Evolutionary conservation across 108 stramenopile genomes (phyloP), one percentile per base, ranked within the genome.

Genomic region (Cyclostephanos tholiformis): DNA sequence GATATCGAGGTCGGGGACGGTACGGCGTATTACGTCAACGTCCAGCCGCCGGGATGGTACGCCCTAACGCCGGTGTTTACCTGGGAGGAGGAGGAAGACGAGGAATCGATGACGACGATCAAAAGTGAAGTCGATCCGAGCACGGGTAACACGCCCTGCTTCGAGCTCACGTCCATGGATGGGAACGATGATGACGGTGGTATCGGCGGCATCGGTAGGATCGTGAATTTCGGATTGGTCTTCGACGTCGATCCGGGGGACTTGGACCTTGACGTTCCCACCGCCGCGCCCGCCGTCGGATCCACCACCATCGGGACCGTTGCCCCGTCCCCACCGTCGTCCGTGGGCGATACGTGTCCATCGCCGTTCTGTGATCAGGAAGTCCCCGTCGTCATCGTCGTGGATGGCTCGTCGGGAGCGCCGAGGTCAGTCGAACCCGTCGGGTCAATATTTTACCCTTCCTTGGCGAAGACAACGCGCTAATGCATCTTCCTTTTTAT

Each of bases 71-170:
- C 44, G 14, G 16, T 14, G 16, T 16, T 2, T 41, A 9, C 11
- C 12, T 9, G 41, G 41, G 44, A 16, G 44, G 44, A 16, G 44
- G 44, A 1, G 44, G 44, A 14, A 16, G 44, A 14, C 2, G 44
- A 14, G 14, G 16, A 16, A 12, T 12, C 12, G 6, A 17, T 0
- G 44, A 17, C 16, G 14, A 17, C 44, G 44, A 46, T 17, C 44
- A 67, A 67, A 13, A 63, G 59, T 23, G 41, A 61, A 9, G 41
- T 76, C 3, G 67, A 76, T 69, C 75, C 75, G 27, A 60, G 49
- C 17, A 55, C 67, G 29, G 75, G 75, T 7, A 59, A 26, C 14
- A 69, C 75, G 9, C 67, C 67, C 25, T 76, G 75, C 39, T 76
- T 76, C 63, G 44, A 51, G 17, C 17, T 58, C 27, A 58, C 57